phyloP scores from a whole-genome alignment of 331 rosid genomes.

The Saraca asoca region DNA sequence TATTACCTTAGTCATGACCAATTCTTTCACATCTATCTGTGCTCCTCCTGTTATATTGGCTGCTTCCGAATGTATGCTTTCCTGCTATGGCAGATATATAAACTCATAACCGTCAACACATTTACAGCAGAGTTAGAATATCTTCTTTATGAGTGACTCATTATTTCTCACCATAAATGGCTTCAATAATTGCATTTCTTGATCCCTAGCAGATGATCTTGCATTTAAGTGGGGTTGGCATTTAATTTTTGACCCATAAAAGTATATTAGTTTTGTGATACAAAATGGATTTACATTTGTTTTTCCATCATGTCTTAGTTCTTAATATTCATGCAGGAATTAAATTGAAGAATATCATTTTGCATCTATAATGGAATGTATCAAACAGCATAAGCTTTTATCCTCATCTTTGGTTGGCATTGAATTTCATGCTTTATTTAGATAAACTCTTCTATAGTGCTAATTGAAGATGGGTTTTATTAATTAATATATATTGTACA shows the following conservation, averaged over 20 bases:
- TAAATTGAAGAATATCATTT: neutral
- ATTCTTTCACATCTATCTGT: neutral
- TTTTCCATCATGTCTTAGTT: too few species aligned
- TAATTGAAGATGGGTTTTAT: neutral
- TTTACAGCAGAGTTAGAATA: neutral
- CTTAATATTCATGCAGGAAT: too few species aligned
- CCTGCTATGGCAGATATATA: neutral
- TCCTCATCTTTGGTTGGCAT: neutral
- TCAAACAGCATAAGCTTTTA: neutral
- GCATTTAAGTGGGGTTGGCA: too few species aligned
- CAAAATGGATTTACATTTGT: too few species aligned
- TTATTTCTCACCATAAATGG: too few species aligned
- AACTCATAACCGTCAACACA: neutral
- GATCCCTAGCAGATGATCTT: too few species aligned
- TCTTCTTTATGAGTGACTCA: neutral
- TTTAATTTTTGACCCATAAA: too few species aligned
- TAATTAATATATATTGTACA: too few species aligned
- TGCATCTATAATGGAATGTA: neutral
- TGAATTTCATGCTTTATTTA: neutral
- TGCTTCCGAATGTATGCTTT: neutral
- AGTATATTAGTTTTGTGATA: too few species aligned
- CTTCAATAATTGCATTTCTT: too few species aligned
- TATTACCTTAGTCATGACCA: neutral
- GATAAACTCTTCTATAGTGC: neutral
- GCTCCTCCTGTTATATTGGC: constrained; percentile 14